Conservation (phyloP, 305 asterid genomes). For the Solanum aculeatissimum region DNA sequence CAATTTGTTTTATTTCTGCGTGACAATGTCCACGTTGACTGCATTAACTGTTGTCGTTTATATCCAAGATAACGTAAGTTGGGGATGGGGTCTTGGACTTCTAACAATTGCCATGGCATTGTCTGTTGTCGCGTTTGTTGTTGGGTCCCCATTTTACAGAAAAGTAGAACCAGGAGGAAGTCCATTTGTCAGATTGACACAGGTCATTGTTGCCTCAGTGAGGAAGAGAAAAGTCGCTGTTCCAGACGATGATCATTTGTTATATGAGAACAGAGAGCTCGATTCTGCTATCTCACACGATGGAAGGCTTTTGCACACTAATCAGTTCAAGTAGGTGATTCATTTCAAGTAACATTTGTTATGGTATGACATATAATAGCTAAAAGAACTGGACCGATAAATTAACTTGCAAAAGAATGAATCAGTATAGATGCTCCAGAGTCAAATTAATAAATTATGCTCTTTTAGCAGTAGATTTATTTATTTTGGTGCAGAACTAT, state of each 20-base stretch:
- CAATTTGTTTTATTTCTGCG: slow-evolving; percentile 63
- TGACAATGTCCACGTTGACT: slow-evolving; percentile 51
- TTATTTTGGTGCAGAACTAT: not conserved
- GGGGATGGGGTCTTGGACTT: slow-evolving; percentile 85
- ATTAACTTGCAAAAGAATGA: not conserved
- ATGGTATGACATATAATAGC: not conserved
- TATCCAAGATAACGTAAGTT: slow-evolving; percentile 61
- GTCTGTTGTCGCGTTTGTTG: slow-evolving; percentile 35
- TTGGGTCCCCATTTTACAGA: slow-evolving; percentile 48
- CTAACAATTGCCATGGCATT: slow-evolving; percentile 65
- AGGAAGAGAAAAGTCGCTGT: slow-evolving; percentile 27
- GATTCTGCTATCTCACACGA: slow-evolving; percentile 44
- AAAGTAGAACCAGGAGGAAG: slow-evolving; percentile 69
- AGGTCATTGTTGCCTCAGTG: slow-evolving; percentile 52
- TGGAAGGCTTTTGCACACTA: slow-evolving; percentile 59
- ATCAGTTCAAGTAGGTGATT: slow-evolving; percentile 52
- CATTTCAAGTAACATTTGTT: not conserved
- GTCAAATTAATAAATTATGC: not conserved
- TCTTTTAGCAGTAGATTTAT: not conserved
- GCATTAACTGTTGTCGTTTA: slow-evolving; percentile 72
- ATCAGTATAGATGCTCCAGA: not conserved
- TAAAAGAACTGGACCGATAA: not conserved
- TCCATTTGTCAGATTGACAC: slow-evolving; percentile 56
- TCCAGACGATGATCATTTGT: slow-evolving; percentile 19
- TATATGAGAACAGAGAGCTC: slow-evolving; percentile 47